A percentile compares a stretch with the other conserved stretches of the same genome.
These are phyloP conservation scores for Metschnikowia amazonensis DNA, from an alignment of 805 yeast genomes.

Conservation along the genomic window DNA sequence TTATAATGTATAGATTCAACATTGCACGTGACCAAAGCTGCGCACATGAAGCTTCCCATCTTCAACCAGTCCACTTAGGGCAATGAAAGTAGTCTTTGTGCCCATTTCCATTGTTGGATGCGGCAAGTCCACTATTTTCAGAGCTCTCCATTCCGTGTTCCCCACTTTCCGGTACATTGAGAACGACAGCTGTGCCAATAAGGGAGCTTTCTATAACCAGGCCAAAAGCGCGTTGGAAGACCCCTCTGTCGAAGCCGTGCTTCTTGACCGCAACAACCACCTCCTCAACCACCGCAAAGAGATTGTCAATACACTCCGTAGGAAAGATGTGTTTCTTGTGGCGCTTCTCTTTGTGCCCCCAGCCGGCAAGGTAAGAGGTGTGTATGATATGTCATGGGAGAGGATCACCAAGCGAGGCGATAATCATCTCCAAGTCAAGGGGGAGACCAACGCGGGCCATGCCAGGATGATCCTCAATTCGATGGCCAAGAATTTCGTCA, in stretches of 20 bases:
- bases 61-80: no score
- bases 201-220: slow-evolving; percentile 44
- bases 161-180: slow-evolving; percentile 69
- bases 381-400: slow-evolving; percentile 51
- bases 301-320: slow-evolving; percentile 50
- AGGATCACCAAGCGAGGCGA: slow-evolving; percentile 75
- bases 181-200: slow-evolving; percentile 66
- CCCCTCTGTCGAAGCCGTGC: slow-evolving; percentile 43
- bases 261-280: slow-evolving; percentile 84
- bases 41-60: no score
- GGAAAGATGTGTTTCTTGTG: slow-evolving; percentile 48
- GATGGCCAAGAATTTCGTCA: slow-evolving; percentile 67
- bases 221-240: slow-evolving; percentile 35
- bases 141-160: slow-evolving; percentile 52
- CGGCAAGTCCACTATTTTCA: slow-evolving; percentile 84
- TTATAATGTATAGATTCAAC: no score
- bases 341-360: slow-evolving; percentile 62
- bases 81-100: slow-evolving; percentile 55
- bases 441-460: slow-evolving; percentile 42
- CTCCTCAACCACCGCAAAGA: slow-evolving; percentile 64
- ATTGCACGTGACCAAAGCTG: no score
- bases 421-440: slow-evolving; percentile 80
- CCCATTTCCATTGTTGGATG: slow-evolving; percentile 92
- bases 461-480: slow-evolving; percentile 68
- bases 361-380: slow-evolving; percentile 23